Conservation (phyloP, 1,139 yeast genomes). For the Kodamaea sp. region DNA sequence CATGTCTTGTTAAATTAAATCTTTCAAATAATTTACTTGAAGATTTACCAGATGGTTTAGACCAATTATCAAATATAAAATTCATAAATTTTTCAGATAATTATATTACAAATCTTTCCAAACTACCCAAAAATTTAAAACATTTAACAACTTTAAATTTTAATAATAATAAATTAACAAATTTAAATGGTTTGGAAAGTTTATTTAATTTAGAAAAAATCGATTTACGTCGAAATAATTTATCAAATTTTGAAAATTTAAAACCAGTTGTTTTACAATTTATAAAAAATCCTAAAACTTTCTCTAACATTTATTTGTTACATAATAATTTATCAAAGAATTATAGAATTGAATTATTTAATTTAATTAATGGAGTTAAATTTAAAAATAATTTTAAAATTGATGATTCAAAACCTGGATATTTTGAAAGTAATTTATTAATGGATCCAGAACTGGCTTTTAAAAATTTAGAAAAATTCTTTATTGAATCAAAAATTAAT, state of each 20-base stretch:
- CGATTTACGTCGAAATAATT: slow-evolving; percentile 53
- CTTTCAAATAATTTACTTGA: slow-evolving; percentile 52
- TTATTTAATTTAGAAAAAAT: slow-evolving; percentile 47
- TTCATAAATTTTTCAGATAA: slow-evolving; percentile 58
- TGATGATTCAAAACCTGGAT: slow-evolving; percentile 63
- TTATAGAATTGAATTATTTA: slow-evolving; percentile 53
- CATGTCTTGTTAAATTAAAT: slow-evolving; percentile 53
- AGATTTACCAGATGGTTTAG: slow-evolving; percentile 50
- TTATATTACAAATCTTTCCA: slow-evolving; percentile 37
- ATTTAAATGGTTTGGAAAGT: slow-evolving; percentile 48
- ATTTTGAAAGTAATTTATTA: slow-evolving; percentile 55
- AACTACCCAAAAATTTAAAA: slow-evolving; percentile 38
- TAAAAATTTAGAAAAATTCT: slow-evolving; percentile 40
- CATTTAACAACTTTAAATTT: slow-evolving; percentile 50
- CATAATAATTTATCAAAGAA: slow-evolving; percentile 48
- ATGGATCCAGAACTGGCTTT: slow-evolving; percentile 49
- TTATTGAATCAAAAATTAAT: slow-evolving; percentile 15
- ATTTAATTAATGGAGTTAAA: slow-evolving; percentile 51
- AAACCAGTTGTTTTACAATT: slow-evolving; percentile 37
- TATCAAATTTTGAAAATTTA: slow-evolving; percentile 29
- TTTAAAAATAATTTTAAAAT: slow-evolving; percentile 46
- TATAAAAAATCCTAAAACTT: slow-evolving; percentile 29
- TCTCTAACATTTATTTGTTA: slow-evolving; percentile 35
- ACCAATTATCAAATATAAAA: slow-evolving; percentile 45
- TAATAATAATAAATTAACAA: slow-evolving; percentile 48